phyloP scores from a whole-genome alignment of 768 basidiomycete species.

The Terana coerulea region DNA sequence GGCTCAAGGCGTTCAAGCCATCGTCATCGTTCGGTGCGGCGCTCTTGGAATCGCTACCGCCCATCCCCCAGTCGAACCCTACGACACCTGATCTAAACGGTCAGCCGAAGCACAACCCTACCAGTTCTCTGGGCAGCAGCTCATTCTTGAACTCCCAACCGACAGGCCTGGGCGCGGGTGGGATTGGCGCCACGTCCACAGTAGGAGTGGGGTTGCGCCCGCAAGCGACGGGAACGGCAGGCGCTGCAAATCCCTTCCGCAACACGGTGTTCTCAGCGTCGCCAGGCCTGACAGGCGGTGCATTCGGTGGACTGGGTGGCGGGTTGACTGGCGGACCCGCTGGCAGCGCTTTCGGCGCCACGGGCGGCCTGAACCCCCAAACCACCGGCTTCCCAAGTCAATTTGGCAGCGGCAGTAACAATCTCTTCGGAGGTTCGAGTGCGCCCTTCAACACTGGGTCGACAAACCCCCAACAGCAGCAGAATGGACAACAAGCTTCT shows the following conservation, averaged over 20 bases:
- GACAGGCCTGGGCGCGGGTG: slow-evolving; percentile 50
- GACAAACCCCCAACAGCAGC: slow-evolving; percentile 28
- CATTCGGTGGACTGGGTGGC: slow-evolving; percentile 6
- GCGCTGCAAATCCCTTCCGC: slow-evolving; percentile 39
- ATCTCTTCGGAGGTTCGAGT: slow-evolving; percentile 19
- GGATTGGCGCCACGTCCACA: slow-evolving; percentile 25
- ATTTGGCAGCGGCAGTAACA: slow-evolving; percentile 10
- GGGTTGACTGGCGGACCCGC: no score
- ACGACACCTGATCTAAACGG: slow-evolving; percentile 3
- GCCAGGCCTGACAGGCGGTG: slow-evolving; percentile 5
- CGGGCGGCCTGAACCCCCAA: slow-evolving; percentile 20
- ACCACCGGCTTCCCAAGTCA: slow-evolving; percentile 9
- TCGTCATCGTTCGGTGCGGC: slow-evolving; percentile 49
- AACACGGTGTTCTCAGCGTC: slow-evolving; percentile 31
- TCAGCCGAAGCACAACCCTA: slow-evolving; percentile 2
- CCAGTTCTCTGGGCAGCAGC: slow-evolving; percentile 13
- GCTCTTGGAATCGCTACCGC: slow-evolving; percentile 51
- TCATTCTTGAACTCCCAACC: slow-evolving; percentile 41
- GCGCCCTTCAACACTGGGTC: slow-evolving; percentile 10
- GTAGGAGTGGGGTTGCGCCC: slow-evolving; percentile 34
- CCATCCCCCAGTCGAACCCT: slow-evolving; percentile 56
- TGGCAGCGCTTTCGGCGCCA: slow-evolving; percentile 11
- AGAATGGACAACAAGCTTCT: slow-evolving; percentile 39
- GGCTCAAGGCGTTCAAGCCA: slow-evolving; percentile 54
- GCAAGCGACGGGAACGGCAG: slow-evolving; percentile 34